These are phyloP conservation scores for Hericium erinaceus DNA, from an alignment of 768 basidiomycete genomes.

Conservation along the genomic window DNA sequence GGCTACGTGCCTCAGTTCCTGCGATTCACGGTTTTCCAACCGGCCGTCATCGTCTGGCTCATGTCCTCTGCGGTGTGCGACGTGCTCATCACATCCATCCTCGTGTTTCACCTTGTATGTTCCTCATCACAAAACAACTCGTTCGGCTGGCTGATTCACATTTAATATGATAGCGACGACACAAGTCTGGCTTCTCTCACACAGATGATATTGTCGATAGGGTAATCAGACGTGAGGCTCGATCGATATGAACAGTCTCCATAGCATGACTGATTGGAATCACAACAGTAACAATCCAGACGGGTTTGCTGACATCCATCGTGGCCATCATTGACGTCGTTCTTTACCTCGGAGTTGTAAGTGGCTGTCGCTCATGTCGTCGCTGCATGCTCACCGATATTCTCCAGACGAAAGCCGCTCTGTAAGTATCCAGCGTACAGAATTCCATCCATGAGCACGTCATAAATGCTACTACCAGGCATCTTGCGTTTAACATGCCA, in stretches of 20 bases:
- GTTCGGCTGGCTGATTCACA: neutral
- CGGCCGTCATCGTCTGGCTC: slow-evolving; percentile 12
- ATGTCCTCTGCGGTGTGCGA: slow-evolving; percentile 7
- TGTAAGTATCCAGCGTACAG: neutral
- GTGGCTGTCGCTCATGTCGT: neutral
- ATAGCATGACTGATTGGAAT: neutral
- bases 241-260: neutral
- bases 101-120: slow-evolving; percentile 14
- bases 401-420: neutral
- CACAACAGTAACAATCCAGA: slow-evolving; percentile 20
- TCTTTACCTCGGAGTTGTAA: slow-evolving; percentile 15
- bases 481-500: slow-evolving; percentile 13
- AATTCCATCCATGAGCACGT: neutral
- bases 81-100: slow-evolving; percentile 7
- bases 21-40: slow-evolving; percentile 8
- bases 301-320: slow-evolving; percentile 19
- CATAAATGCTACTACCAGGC: neutral
- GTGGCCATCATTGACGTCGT: slow-evolving; percentile 17
- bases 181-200: slow-evolving; percentile 6
- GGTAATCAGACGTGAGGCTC: slow-evolving; percentile 9
- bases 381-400: too few relatives aligned
- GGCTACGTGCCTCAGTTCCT: slow-evolving; percentile 5
- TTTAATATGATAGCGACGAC: slow-evolving; percentile 1
- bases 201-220: slow-evolving; percentile 13
- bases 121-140: neutral